These are phyloP conservation scores for Pichia sp. DNA, from an alignment of 1,139 yeast species.

Conservation along the genomic window DNA sequence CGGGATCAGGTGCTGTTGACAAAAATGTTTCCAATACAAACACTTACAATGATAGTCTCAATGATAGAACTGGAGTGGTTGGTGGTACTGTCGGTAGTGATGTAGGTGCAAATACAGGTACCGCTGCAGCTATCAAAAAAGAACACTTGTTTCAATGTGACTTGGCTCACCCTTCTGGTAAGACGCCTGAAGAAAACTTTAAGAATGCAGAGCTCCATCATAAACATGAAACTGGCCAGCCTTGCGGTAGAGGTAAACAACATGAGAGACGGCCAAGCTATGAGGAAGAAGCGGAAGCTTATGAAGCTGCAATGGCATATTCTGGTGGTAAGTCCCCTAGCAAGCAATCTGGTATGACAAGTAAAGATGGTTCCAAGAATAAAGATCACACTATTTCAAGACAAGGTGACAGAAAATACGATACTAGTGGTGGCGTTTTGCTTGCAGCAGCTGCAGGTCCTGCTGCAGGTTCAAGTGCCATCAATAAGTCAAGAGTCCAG, in stretches of 20 bases:
- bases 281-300: neutral
- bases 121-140: neutral
- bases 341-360: too few relatives aligned
- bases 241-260: neutral
- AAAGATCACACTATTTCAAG: neutral
- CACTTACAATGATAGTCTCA: neutral
- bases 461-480: neutral
- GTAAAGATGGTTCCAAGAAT: neutral
- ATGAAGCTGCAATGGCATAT: neutral
- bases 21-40: neutral
- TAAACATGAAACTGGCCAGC: neutral
- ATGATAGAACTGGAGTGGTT: neutral
- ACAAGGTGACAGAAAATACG: neutral
- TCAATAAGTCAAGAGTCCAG: neutral
- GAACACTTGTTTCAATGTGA: neutral
- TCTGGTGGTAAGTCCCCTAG: neutral
- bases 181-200: neutral
- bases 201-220: neutral
- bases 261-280: neutral
- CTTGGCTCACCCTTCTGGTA: neutral
- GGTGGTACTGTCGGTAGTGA: neutral
- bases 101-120: neutral
- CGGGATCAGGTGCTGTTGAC: too few relatives aligned
- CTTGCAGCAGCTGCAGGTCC: neutral
- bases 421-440: neutral